phyloP scores from a whole-genome alignment of 2,329 filamentous ascomycete species.

The Diplodia corticola region DNA sequence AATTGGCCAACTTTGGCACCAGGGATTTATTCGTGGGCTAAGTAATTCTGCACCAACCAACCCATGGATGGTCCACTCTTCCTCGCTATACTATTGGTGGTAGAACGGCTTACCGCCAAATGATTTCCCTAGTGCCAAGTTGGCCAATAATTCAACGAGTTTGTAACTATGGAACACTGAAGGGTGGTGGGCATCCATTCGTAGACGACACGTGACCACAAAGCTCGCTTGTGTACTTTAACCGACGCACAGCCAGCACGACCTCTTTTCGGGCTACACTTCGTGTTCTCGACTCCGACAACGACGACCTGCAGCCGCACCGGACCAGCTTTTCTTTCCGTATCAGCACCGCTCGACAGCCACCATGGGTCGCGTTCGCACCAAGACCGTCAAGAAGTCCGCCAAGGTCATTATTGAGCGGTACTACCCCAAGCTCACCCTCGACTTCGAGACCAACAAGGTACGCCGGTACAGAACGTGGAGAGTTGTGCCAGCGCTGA shows the following conservation, averaged over 20 bases:
- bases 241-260: conserved; percentile 17
- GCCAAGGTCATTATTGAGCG: conserved; percentile 99
- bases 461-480: not conserved
- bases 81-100: no score
- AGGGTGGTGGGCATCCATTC: not conserved
- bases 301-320: conserved; percentile 23
- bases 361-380: conserved; percentile 59
- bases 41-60: no score
- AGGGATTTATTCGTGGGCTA: no score
- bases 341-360: conserved; percentile 30
- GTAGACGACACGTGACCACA: not conserved
- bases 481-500: not conserved
- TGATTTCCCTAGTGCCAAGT: no score
- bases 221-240: conserved; percentile 16
- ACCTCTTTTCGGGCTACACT: conserved; percentile 6
- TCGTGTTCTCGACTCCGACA: conserved; percentile 5
- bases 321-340: conserved; percentile 9
- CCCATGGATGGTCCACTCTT: no score
- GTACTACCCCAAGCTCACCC: conserved; percentile 83
- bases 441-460: conserved; percentile 99
- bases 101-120: no score
- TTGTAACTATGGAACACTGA: no score
- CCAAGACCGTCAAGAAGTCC: conserved; percentile 74
- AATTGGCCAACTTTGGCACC: no score
- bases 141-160: no score